These are phyloP conservation scores for Ballota nigra DNA, from an alignment of 257 asterid species.

Conservation along the genomic window DNA sequence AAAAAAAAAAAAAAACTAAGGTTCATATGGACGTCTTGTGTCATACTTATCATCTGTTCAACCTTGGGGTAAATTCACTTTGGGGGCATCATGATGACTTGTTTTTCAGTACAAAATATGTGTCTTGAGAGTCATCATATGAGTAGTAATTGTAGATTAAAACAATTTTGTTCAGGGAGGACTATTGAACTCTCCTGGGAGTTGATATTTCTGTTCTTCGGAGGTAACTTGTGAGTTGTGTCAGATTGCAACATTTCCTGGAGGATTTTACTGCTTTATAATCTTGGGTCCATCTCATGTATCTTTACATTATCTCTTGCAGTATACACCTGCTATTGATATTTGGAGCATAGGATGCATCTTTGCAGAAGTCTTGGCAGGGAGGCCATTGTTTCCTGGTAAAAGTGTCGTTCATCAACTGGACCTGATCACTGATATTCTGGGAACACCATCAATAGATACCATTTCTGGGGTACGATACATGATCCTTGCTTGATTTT, in stretches of 20 bases:
- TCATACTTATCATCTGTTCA: conserved; percentile 5
- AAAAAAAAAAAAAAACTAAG: background rate
- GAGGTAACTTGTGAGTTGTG: conserved; percentile 72
- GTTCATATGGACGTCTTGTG: background rate
- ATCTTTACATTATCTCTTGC: conserved; percentile 33
- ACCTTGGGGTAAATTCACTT: conserved; percentile 14
- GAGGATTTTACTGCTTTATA: conserved; percentile 24
- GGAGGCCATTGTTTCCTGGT: conserved; percentile 93
- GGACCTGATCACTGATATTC: conserved; percentile 85
- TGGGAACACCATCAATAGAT: conserved; percentile 84
- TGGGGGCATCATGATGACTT: conserved; percentile 2
- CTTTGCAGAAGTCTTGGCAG: conserved; percentile 77
- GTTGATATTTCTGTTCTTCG: conserved; percentile 76
- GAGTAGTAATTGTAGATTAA: conserved; percentile 72
- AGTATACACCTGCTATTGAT: conserved; percentile 97
- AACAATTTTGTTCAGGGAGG: conserved; percentile 89
- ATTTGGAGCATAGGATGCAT: conserved; percentile 93
- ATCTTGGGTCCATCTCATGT: conserved; percentile 26
- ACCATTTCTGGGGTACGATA: conserved; percentile 66
- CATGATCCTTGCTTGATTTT: background rate
- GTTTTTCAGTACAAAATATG: conserved; percentile 19
- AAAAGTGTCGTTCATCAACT: conserved; percentile 92
- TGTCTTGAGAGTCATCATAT: conserved; percentile 37
- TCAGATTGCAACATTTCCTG: conserved; percentile 43
- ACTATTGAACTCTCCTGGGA: conserved; percentile 82